These are phyloP conservation scores for Inga leiocalycina DNA, from an alignment of 306 rosid genomes.

Conservation along the genomic window DNA sequence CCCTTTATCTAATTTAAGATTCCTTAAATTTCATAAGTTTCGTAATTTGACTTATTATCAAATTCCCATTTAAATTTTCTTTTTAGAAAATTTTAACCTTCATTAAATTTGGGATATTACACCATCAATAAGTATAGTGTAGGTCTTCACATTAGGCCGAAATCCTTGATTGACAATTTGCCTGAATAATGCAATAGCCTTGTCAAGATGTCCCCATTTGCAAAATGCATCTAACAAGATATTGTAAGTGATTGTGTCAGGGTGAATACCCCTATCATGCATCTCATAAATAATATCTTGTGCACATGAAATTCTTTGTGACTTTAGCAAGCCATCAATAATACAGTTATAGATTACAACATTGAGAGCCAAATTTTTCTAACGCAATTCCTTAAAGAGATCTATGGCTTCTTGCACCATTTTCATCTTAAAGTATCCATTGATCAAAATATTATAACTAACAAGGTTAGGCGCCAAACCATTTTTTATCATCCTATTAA, in stretches of 20 bases:
- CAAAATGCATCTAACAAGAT: neutral
- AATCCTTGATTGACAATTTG: neutral
- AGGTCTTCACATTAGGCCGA: neutral
- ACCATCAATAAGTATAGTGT: neutral
- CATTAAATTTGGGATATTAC: too few species aligned
- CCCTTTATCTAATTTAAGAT: too few species aligned
- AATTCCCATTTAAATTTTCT: too few species aligned
- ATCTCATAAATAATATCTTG: neutral
- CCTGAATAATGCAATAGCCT: neutral
- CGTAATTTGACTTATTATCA: too few species aligned
- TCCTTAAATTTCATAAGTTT: too few species aligned
- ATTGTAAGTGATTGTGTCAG: neutral
- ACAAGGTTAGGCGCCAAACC: too few species aligned
- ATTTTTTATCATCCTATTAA: too few species aligned
- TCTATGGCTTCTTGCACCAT: too few species aligned
- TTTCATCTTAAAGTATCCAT: too few species aligned
- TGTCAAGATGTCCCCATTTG: neutral
- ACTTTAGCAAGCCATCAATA: neutral
- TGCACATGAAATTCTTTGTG: neutral
- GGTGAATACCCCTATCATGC: neutral
- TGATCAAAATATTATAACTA: too few species aligned
- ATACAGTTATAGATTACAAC: neutral
- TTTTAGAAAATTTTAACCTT: too few species aligned
- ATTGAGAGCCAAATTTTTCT: neutral
- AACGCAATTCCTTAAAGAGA: too few species aligned